Conservation (phyloP, 2,329 filamentous ascomycete species). For the Xylaria sp. region DNA sequence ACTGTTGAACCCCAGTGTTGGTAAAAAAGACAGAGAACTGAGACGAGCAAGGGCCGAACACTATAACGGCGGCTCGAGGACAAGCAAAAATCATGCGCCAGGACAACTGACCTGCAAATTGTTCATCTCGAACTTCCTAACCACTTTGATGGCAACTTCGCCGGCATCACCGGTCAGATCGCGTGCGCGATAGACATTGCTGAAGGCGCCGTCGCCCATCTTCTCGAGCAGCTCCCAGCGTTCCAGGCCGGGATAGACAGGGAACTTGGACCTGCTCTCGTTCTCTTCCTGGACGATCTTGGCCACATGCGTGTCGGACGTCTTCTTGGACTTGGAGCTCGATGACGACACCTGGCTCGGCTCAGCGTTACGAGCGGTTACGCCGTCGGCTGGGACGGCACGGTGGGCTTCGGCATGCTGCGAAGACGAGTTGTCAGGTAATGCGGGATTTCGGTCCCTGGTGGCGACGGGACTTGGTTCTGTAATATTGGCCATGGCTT, state of each 20-base stretch:
- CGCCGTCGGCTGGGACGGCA: conserved; percentile 61
- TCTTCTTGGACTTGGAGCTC: conserved; percentile 37
- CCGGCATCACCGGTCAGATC: conserved; percentile 66
- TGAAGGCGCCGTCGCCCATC: conserved; percentile 99
- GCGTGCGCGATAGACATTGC: conserved; percentile 89
- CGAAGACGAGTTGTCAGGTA: conserved; percentile 56
- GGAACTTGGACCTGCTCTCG: conserved; percentile 77
- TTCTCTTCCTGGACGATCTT: conserved; percentile 89
- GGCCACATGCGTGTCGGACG: conserved; percentile 67
- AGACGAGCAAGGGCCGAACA: conserved; percentile 28
- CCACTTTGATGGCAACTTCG: conserved; percentile 96
- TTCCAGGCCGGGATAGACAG: conserved; percentile 77
- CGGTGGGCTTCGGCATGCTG: conserved; percentile 57
- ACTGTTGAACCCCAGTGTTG: conserved; percentile 60
- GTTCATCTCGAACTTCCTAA: conserved; percentile 99
- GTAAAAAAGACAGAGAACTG: conserved; percentile 38
- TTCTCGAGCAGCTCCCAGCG: conserved; percentile 85
- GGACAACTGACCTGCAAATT: conserved; percentile 81
- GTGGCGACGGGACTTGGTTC: conserved; percentile 37
- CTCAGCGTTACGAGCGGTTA: conserved; percentile 57
- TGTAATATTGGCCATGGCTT: conserved; percentile 45
- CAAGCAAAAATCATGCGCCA: conserved; percentile 27
- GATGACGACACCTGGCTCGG: conserved; percentile 47
- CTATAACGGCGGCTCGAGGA: conserved; percentile 28
- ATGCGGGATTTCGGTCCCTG: conserved; percentile 43